Evolutionary conservation across 768 basidiomycete genomes (phyloP), one percentile per base, ranked within the genome.

Genomic region (Tulasnella sp.): DNA sequence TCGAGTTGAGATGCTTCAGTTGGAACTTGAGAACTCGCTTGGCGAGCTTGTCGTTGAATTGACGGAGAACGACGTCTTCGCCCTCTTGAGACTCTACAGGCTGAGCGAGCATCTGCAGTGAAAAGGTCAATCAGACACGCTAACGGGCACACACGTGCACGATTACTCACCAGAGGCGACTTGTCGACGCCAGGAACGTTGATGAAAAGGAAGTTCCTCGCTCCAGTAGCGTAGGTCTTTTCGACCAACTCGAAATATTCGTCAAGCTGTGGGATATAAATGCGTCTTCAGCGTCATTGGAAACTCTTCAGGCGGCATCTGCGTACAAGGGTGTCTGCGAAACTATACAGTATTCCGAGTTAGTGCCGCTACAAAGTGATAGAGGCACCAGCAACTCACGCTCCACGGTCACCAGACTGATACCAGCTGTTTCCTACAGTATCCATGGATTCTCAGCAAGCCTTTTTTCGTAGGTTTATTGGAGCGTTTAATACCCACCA

Each of bases 121-220:
- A 36, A 22, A 69, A 17, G 5, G 22, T 35, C 35, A 39, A 14
- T 44, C 17, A 17, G n/a, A 11, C 40, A 32, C 59, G n/a, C 47
- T 62, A 59, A 32, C 16, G 26, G 22, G 37, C 16, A 26, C 81
- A 79, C 3, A 41, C 16, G 3, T 7, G 22, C n/a, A 14, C n/a
- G 19, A 41, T 81, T 80, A 34, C 22, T 69, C 44, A 41, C 39
- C 67, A 88, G 79, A 78, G 87, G 87, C 2, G 87, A 82, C 36
- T 86, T 81, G 69, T 88, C 79, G n/a, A 83, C 81, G 1, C 87
- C 86, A 1, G 87, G 88, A 17, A 89, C 86, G 35, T 85, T 88
- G 69, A 88, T 81, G 80, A 88, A 86, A 17, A 88, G 79, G 80
- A 88, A 89, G 72, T 86, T 86, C 42, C 88, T 81, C 6, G 84